Evolutionary conservation across 2,329 filamentous ascomycete species (phyloP).

Genomic region (Gnomoniopsis smithogilvyi): DNA sequence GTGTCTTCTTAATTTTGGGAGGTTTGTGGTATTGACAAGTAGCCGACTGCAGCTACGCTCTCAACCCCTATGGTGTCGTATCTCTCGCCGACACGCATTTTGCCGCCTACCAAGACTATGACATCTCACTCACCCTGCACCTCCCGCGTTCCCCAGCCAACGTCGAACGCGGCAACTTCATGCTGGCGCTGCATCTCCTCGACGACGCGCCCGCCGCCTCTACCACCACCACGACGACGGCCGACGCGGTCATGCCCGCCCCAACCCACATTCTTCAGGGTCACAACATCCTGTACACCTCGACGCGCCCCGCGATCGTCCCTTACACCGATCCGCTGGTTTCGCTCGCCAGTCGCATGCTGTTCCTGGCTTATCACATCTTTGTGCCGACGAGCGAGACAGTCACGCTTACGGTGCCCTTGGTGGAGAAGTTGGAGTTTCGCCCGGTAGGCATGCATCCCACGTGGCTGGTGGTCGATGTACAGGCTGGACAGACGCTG

Average conservation of each 20-base stretch:
- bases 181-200: constrained; percentile 77
- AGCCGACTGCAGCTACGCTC: constrained; percentile 35
- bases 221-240: background rate
- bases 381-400: constrained; percentile 63
- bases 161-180: constrained; percentile 82
- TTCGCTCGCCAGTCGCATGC: constrained; percentile 55
- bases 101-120: constrained; percentile 75
- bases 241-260: background rate
- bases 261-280: constrained; percentile 32
- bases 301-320: constrained; percentile 72
- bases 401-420: constrained; percentile 59
- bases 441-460: constrained; percentile 37
- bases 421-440: constrained; percentile 75
- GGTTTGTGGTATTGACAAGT: background rate
- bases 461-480: constrained; percentile 52
- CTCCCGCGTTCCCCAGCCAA: constrained; percentile 79
- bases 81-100: constrained; percentile 49
- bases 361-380: constrained; percentile 67
- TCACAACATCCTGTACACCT: constrained; percentile 52
- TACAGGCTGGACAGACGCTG: constrained; percentile 66
- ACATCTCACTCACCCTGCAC: constrained; percentile 70
- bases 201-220: constrained; percentile 31
- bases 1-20: background rate
- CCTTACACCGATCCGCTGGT: constrained; percentile 74
- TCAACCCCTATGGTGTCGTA: constrained; percentile 51